Base-by-base conservation (phyloP, 352 stramenopile genomes). In the Lagenidium giganteum region DNA sequence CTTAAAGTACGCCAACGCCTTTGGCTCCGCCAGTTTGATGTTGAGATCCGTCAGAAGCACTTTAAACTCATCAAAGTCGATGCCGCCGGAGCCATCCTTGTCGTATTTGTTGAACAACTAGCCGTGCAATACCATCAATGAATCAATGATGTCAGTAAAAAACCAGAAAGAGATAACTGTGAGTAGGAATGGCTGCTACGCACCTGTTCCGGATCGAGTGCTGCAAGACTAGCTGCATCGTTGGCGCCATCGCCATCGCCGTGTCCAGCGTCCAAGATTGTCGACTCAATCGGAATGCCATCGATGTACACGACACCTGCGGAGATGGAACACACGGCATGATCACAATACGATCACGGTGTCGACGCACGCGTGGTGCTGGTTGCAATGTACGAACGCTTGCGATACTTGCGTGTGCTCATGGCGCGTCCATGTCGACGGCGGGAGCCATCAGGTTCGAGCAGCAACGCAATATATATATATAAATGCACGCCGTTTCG, bases 91-190 rank as follows among this genome's bases (percentile, higher is more conserved):
- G 12, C 68, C 67, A 28, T 92, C 80, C 8, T 64, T 45, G 51
- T 92, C 78, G 53, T 90, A 92, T 42, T 92, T 88, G 48, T 86
- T 67, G 40, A 92, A 92, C 25, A 92, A 64, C 80, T 92, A 47
- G 13, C n/a, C n/a, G n/a, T n/a, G n/a, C n/a, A n/a, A n/a, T n/a
- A n/a, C n/a, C n/a, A n/a, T n/a, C n/a, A n/a, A n/a, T n/a, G n/a
- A n/a, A n/a, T n/a, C n/a, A n/a, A n/a, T n/a, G n/a, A n/a, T 8
- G 11, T 37, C 1, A 48, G 20, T 40, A 18, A 16, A 12, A 17
- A 29, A 22, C n/a, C 13, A 27, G n/a, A n/a, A n/a, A n/a, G n/a
- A n/a, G n/a, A n/a, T n/a, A n/a, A n/a, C n/a, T n/a, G n/a, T n/a
- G n/a, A n/a, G n/a, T n/a, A n/a, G n/a, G n/a, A n/a, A n/a, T n/a